A percentile compares a stretch with the other conserved stretches of the same genome.
Evolutionary conservation across 129 eudicot genomes (phyloP).

Genomic region (Gnaphalium uliginosum): DNA sequence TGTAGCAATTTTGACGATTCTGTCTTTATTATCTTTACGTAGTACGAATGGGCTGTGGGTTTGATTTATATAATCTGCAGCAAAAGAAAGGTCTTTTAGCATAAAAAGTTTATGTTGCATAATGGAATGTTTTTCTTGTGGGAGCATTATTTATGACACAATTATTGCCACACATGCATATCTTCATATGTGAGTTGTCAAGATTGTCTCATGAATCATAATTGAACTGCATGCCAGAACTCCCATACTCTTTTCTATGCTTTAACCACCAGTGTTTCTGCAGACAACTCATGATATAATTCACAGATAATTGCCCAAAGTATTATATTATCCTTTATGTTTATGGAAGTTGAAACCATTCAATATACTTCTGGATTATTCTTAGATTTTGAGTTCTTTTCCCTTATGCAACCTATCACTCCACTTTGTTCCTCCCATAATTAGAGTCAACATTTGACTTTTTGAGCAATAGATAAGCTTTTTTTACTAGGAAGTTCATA

Average conservation of each 20-base stretch:
- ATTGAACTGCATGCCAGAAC: slow-evolving; percentile 14
- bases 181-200: slow-evolving; percentile 37
- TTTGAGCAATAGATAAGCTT: background rate
- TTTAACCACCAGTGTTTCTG: slow-evolving; percentile 19
- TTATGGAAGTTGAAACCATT: slow-evolving; percentile 3
- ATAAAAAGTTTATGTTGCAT: background rate
- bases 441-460: background rate
- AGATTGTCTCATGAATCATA: slow-evolving; percentile 22
- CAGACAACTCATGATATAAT: slow-evolving; percentile 19
- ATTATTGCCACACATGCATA: slow-evolving; percentile 31
- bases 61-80: background rate
- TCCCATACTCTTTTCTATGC: slow-evolving; percentile 18
- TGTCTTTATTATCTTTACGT: background rate
- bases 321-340: slow-evolving; percentile 3
- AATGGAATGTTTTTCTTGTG: slow-evolving; percentile 18
- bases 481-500: background rate
- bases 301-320: slow-evolving; percentile 11
- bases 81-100: slow-evolving; percentile 1
- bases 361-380: background rate
- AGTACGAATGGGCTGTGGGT: slow-evolving; percentile 12
- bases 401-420: background rate
- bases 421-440: background rate
- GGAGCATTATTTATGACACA: slow-evolving; percentile 24
- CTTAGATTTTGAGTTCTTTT: background rate
- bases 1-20: background rate